Conservation (phyloP, 768 basidiomycete species). For the Agaricus blazei region DNA sequence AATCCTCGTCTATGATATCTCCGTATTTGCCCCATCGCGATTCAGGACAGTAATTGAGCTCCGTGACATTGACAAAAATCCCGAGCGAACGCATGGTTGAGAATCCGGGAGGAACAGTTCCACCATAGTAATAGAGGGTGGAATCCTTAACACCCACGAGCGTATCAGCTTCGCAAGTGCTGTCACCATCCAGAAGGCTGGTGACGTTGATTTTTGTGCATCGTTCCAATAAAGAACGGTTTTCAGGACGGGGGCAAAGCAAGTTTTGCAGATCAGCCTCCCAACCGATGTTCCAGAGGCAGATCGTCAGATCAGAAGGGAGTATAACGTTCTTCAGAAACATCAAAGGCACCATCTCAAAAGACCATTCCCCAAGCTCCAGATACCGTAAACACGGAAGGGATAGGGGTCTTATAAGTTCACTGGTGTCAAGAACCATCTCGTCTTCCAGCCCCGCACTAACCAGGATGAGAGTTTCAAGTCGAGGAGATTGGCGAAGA, state of each 20-base stretch:
- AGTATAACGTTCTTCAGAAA: slow-evolving; percentile 3
- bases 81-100: slow-evolving; percentile 3
- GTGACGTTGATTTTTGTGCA: slow-evolving; percentile 10
- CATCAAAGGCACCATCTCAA: slow-evolving; percentile 1
- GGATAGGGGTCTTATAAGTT: background rate
- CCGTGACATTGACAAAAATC: slow-evolving; percentile 1
- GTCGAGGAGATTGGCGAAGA: slow-evolving; percentile 1
- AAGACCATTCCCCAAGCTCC: slow-evolving; percentile 9
- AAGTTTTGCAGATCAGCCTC: slow-evolving; percentile 4
- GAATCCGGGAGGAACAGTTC: background rate
- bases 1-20: slow-evolving; percentile 2
- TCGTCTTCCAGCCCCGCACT: slow-evolving; percentile 8
- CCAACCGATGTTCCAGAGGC: slow-evolving; percentile 10
- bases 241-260: slow-evolving; percentile 1
- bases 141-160: slow-evolving; percentile 3
- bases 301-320: background rate
- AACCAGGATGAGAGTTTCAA: slow-evolving; percentile 8
- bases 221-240: background rate
- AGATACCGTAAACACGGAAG: background rate
- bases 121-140: slow-evolving; percentile 6
- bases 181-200: background rate
- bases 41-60: slow-evolving; percentile 9
- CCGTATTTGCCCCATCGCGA: slow-evolving; percentile 2
- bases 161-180: slow-evolving; percentile 5
- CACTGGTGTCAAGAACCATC: slow-evolving; percentile 2